A percentile compares a stretch with the other conserved stretches of the same genome.
These are phyloP conservation scores for Pichia deserticola DNA, from an alignment of 805 yeast genomes.

Conservation along the genomic window DNA sequence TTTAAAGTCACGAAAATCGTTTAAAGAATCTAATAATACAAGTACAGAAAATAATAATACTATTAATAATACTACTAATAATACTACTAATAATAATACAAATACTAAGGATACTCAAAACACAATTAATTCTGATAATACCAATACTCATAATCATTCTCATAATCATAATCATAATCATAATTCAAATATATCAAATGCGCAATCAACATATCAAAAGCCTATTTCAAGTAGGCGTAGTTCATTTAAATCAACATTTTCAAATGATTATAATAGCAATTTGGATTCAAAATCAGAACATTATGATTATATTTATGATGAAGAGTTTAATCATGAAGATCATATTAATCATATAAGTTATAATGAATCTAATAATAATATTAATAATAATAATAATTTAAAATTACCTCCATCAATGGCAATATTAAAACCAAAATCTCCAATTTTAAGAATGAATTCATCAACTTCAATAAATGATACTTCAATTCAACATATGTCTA, in stretches of 20 bases:
- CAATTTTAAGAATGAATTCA: slow-evolving; percentile 27
- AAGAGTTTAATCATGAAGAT: slow-evolving; percentile 2
- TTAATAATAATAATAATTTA: slow-evolving; percentile 8
- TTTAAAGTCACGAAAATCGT: slow-evolving; percentile 23
- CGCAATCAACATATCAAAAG: neutral
- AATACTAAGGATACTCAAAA: no score
- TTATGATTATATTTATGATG: slow-evolving; percentile 19
- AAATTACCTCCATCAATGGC: slow-evolving; percentile 30
- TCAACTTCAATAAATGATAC: slow-evolving; percentile 21
- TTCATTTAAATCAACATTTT: slow-evolving; percentile 1
- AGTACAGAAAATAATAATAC: slow-evolving; percentile 17
- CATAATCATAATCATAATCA: slow-evolving; percentile 9
- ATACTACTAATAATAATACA: no score
- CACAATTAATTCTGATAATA: neutral
- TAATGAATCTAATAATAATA: neutral
- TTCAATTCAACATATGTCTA: slow-evolving; percentile 11
- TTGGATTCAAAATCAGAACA: slow-evolving; percentile 9
- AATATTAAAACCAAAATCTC: slow-evolving; percentile 27
- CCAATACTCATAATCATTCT: no score
- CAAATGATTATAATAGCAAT: slow-evolving; percentile 1
- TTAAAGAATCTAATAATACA: slow-evolving; percentile 19
- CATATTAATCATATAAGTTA: neutral
- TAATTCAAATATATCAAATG: neutral
- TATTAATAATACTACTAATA: no score
- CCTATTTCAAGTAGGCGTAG: slow-evolving; percentile 7